Percentiles rank a stretch among this genome's conserved stretches.
phyloP scores from a whole-genome alignment of 2,329 filamentous ascomycete species.

The Penicillium sp. region DNA sequence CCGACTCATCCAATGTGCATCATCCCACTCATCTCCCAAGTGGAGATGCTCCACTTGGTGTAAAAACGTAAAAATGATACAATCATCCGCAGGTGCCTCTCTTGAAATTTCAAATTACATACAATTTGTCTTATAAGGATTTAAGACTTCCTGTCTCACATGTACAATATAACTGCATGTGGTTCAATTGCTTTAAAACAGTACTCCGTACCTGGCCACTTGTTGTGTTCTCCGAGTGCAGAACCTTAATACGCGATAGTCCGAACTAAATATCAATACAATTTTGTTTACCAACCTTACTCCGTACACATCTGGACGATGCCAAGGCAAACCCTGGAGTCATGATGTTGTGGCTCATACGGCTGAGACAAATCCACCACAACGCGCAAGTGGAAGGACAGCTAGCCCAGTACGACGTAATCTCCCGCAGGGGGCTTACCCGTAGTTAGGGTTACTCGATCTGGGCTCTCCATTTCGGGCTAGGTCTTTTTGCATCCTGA shows the following conservation, averaged over 20 bases:
- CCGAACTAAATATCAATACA: not conserved
- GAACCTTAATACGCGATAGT: not conserved
- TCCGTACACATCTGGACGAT: not conserved
- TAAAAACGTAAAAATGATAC: not conserved
- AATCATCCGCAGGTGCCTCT: not conserved
- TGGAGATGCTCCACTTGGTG: not conserved
- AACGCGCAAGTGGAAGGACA: not conserved
- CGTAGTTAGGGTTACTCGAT: not conserved
- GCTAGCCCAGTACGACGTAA: not conserved
- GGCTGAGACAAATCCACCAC: constrained; percentile 9
- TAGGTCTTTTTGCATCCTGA: not conserved
- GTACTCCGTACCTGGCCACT: not conserved
- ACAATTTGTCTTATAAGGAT: not conserved
- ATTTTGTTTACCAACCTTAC: not conserved
- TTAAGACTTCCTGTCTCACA: not conserved
- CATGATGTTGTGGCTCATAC: not conserved
- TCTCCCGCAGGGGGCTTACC: not conserved
- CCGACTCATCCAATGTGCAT: not conserved
- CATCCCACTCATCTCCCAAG: not conserved
- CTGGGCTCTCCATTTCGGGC: not conserved
- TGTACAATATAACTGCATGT: not conserved
- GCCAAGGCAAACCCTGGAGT: not conserved
- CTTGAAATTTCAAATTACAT: not conserved
- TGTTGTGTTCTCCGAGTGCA: not conserved
- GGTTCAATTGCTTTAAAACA: not conserved